phyloP scores from a whole-genome alignment of 1,284 basidiomycete species.

The Mixia osmundae region DNA sequence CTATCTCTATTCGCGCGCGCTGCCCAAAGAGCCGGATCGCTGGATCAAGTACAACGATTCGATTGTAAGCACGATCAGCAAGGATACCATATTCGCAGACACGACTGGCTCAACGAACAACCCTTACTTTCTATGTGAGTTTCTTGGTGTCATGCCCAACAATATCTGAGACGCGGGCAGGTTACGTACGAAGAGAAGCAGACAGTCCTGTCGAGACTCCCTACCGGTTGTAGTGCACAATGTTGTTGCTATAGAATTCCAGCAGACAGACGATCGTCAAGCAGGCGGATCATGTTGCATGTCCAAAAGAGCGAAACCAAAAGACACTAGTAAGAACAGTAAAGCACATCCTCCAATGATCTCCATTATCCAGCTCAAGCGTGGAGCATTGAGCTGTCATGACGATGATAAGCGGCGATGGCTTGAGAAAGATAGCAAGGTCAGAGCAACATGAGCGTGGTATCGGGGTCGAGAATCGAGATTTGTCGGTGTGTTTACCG shows the following conservation, averaged over 20 bases:
- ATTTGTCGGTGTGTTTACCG: not conserved
- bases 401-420: too few species aligned
- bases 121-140: conserved; percentile 8
- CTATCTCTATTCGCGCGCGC: conserved; percentile 62
- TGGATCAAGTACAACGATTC: conserved; percentile 53
- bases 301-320: too few species aligned
- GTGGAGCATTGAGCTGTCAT: too few species aligned
- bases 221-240: too few species aligned
- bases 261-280: not conserved
- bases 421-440: too few species aligned
- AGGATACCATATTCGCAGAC: conserved; percentile 4
- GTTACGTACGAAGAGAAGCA: not conserved
- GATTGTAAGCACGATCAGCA: not conserved
- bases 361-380: too few species aligned
- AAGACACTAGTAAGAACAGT: too few species aligned
- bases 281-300: not conserved
- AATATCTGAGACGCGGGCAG: conserved; percentile 4
- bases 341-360: too few species aligned
- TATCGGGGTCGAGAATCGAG: too few species aligned
- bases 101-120: conserved; percentile 8
- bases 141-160: conserved; percentile 5
- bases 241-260: not conserved
- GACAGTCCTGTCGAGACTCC: too few species aligned
- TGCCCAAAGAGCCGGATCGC: conserved; percentile 45
- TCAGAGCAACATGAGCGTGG: too few species aligned